Evolutionary conservation across 192 early-diverging fungal species (phyloP), one percentile per base, ranked within the genome.

Genomic region (Dimargaris verticillata): DNA sequence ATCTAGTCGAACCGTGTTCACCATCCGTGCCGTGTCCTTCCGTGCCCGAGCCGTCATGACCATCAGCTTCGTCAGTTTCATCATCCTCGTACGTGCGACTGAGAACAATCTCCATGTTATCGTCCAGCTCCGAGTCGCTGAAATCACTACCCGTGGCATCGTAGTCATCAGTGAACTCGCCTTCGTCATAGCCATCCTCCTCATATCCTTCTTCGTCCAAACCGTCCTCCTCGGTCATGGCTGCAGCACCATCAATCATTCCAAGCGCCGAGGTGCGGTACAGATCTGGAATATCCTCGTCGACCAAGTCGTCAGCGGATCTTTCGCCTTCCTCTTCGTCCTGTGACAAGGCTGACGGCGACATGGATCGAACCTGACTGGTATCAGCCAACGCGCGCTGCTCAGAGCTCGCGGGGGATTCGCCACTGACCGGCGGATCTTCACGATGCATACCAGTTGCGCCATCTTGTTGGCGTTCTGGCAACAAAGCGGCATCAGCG

Each of bases 201-300:
- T 82, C 82, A 64, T 78, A 84, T 3, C 70, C 88, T 46, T 79
- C 86, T 9, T 82, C 83, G 49, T 72, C 63, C 57, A 82, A 71
- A 57, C 74, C 72, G 62, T 88, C 80, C 50, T 81, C 79, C 55
- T 79, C 82, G 22, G 91, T 84, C 42, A 89, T 82, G 18, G 79
- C 83, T 48, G 80, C 78, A 13, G 61, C 58, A 25, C 80, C 82
- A 67, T 86, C 82, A 61, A 83, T 82, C 78, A 91, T 85, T 26
- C 86, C 86, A 9, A 93, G 76, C 1, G 88, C 79, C 17, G 88
- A 91, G 51, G 87, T 86, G 44, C 86, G 79, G 68, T 88, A 90
- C 5, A 91, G 68, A 62, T 91, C 83, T 24, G 86, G 80, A 13
- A 93, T 80, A 61, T 89, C 82, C 55, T 72, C 74, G 22, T 80